phyloP scores from a whole-genome alignment of 2,329 filamentous ascomycete genomes.

The Ceratocystis ficicola region DNA sequence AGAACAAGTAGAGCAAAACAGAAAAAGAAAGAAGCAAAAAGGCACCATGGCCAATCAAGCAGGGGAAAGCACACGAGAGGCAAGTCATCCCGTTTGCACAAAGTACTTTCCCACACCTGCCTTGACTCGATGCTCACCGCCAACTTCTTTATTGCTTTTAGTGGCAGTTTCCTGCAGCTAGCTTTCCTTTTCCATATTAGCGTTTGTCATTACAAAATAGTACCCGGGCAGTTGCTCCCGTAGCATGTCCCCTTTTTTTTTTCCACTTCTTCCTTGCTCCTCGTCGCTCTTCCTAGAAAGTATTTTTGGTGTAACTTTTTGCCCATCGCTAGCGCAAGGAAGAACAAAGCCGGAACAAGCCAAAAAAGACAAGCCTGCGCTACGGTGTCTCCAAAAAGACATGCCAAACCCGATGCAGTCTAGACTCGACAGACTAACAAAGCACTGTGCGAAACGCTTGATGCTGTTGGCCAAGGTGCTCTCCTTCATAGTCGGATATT shows the following conservation, averaged over 20 bases:
- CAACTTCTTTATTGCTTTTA: neutral
- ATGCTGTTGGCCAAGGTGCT: neutral
- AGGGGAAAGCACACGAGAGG: neutral
- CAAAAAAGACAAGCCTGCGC: neutral
- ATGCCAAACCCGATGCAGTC: neutral
- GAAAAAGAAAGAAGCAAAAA: neutral
- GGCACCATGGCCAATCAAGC: neutral
- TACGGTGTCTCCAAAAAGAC: conserved; percentile 3
- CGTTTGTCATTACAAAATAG: neutral
- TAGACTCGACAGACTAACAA: neutral
- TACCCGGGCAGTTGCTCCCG: conserved; percentile 1
- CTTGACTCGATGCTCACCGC: conserved; percentile 6
- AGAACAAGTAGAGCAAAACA: conserved; percentile 2
- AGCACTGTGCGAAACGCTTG: neutral
- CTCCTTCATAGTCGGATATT: neutral
- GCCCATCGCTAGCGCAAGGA: neutral
- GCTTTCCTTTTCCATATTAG: neutral
- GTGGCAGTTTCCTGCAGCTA: neutral
- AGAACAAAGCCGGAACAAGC: conserved; percentile 11
- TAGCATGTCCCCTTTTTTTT: neutral
- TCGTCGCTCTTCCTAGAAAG: neutral
- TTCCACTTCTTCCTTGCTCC: neutral
- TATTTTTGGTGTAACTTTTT: conserved; percentile 12
- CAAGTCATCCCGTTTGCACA: neutral
- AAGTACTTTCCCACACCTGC: neutral